Base-by-base conservation (phyloP, 2,329 filamentous ascomycete genomes). In the Clonostachys byssicola region DNA sequence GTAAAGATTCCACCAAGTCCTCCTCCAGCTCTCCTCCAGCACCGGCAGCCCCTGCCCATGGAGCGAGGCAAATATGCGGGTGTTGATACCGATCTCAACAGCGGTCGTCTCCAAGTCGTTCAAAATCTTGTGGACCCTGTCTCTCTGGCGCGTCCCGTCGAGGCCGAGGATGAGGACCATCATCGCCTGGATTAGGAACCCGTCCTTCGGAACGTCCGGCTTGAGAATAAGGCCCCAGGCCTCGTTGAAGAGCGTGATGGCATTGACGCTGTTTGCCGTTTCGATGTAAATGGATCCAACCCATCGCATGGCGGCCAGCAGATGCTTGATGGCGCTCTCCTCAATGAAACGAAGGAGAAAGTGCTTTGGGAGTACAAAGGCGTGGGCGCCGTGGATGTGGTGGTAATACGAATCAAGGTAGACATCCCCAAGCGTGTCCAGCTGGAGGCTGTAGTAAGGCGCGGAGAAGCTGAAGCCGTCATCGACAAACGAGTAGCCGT, bases 1-100 rank as follows among this genome's bases (percentile, higher is more conserved):
- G 60, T 86, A 92, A 5, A 83, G 61, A 51, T 83, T 90, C 92
- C 92, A 96, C 91, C 91, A 96, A 2, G 91, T 96, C 49, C 92
- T 78, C 16, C 90, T 80, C 80, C 89, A 86, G 61, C 86, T 89
- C 65, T 96, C 92, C 60, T 92, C 88, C 4, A 92, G 62, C 2
- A 90, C 73, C 0, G 81, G 74, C 49, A 86, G 80, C 6, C 81
- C 81, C 30, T 76, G 72, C 14, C 86, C 85, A 55, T 89, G 73
- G 6, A 75, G 65, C 0, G 74, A 66, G 1, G 89, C 85, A 61
- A 83, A 95, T 0, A 78, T 74, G 43, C 80, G 74, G 10, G 80
- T 81, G 60, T 95, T 84, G 65, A 96, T 78, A 1, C 87, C 86
- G 20, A 96, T 76, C 48, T 90, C 81, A 10, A 95, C 68, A 2